Evolutionary conservation across 345 rosid genomes (phyloP), one percentile per base, ranked within the genome.

Genomic region (Salix dunnii): DNA sequence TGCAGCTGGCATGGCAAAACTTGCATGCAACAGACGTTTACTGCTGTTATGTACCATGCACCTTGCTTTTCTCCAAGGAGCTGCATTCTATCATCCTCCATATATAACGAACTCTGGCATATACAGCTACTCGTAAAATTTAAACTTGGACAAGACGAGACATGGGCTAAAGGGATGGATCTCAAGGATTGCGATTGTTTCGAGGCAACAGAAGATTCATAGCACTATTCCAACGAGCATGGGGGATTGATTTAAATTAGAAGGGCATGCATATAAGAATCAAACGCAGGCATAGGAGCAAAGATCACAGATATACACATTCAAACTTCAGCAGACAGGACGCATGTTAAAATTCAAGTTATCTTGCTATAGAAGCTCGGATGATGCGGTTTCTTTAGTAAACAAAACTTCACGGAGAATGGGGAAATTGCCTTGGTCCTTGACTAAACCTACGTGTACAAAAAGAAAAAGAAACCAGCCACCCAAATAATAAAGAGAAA

Each of bases 391-490:
- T 40, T 10, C 71, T 62, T 74, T 40, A 43, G 77, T 67, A 18
- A 74, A 68, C 74, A 72, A 74, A 73, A 71, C 60, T 28, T 69
- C 76, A 78, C 27, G 75, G 73, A 76, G 60, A 43, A 63, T 35
- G 74, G 62, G 71, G 58, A 74, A 67, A 43, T 53, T 31, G 49
- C 49, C 79, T 43, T 38, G 40, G 70, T 80, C 73, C 75, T 79
- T 69, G 43, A 71, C 83, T 73, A 63, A 76, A 28, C 67, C 82
- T 80, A 81, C 74, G 82, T 79, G 81, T 81, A 74, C 79, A 63
- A 61, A 66, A 68, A 35, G 33, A 17, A 49, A 62, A 72, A 31
- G 14, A 61, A 69, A 65, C 25, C 18, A 63, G 67, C 38, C 27
- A 60, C 18, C 48, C 36, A 20, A 21, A 67, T 17, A 64, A 66